Conservation (phyloP, 2,329 filamentous ascomycete genomes). For the Pyricularia pennisetigena region DNA sequence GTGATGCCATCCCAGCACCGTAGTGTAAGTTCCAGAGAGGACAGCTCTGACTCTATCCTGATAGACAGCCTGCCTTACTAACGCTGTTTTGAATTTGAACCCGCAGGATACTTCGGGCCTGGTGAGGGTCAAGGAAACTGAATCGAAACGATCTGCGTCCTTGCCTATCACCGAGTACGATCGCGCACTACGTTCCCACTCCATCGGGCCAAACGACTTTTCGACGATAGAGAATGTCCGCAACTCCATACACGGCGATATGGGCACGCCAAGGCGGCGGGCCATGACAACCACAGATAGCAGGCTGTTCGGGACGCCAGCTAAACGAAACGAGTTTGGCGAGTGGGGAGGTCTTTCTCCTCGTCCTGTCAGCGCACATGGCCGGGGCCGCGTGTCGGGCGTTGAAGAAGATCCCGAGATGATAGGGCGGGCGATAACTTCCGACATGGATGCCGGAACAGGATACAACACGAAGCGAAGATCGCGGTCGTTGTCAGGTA, state of each 20-base stretch:
- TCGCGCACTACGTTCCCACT: slow-evolving; percentile 51
- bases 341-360: slow-evolving; percentile 47
- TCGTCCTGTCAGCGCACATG: slow-evolving; percentile 50
- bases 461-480: slow-evolving; percentile 35
- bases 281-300: slow-evolving; percentile 30
- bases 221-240: slow-evolving; percentile 42
- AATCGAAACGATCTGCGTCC: slow-evolving; percentile 46
- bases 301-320: slow-evolving; percentile 24
- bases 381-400: slow-evolving; percentile 27
- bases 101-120: slow-evolving; percentile 28
- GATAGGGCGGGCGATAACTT: slow-evolving; percentile 54
- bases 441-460: slow-evolving; percentile 27
- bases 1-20: slow-evolving; percentile 28
- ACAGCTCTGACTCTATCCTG: neutral
- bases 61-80: neutral
- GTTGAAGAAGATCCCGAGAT: slow-evolving; percentile 36
- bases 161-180: slow-evolving; percentile 52
- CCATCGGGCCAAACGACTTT: slow-evolving; percentile 45
- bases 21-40: slow-evolving; percentile 32
- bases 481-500: slow-evolving; percentile 49
- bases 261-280: slow-evolving; percentile 22
- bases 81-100: neutral
- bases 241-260: slow-evolving; percentile 40
- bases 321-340: slow-evolving; percentile 18
- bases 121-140: slow-evolving; percentile 22